These are phyloP conservation scores for Phaeosphaeria sp. DNA, from an alignment of 2,329 filamentous ascomycete genomes.

Conservation along the genomic window DNA sequence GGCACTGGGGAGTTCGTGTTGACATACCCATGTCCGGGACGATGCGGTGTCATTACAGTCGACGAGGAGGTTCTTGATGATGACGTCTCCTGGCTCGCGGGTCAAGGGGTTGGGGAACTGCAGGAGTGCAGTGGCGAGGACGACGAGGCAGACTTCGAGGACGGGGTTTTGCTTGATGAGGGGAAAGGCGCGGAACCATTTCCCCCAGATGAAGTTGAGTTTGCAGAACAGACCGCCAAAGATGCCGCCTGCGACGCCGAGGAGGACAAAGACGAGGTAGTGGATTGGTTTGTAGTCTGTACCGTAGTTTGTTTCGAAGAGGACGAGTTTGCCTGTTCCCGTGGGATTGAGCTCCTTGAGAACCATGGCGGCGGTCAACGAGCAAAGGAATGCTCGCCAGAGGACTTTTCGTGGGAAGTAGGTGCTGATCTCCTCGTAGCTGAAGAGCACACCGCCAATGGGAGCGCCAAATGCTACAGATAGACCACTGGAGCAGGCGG, in stretches of 20 bases:
- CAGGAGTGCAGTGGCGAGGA: slow-evolving; percentile 60
- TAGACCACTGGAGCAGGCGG: slow-evolving; percentile 64
- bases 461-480: slow-evolving; percentile 69
- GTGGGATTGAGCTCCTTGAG: slow-evolving; percentile 66
- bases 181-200: slow-evolving; percentile 59
- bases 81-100: slow-evolving; percentile 62
- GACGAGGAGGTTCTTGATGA: slow-evolving; percentile 64
- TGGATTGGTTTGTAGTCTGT: slow-evolving; percentile 62
- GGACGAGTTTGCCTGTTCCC: slow-evolving; percentile 65
- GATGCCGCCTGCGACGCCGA: slow-evolving; percentile 64
- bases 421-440: slow-evolving; percentile 65
- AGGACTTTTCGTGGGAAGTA: slow-evolving; percentile 67
- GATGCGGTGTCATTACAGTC: slow-evolving; percentile 55
- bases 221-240: slow-evolving; percentile 67
- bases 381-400: slow-evolving; percentile 67
- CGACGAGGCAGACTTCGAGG: slow-evolving; percentile 63
- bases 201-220: slow-evolving; percentile 64
- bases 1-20: slow-evolving; percentile 55
- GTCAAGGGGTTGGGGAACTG: slow-evolving; percentile 65
- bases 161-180: slow-evolving; percentile 64
- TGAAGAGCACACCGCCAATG: slow-evolving; percentile 67
- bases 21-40: slow-evolving; percentile 57
- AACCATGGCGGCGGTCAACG: slow-evolving; percentile 61
- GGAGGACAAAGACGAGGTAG: slow-evolving; percentile 63
- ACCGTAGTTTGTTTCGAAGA: slow-evolving; percentile 67